Percentiles rank a stretch among this genome's conserved stretches.
These are phyloP conservation scores for Iris pallida DNA, from an alignment of 116 monocot genomes.

Conservation along the genomic window DNA sequence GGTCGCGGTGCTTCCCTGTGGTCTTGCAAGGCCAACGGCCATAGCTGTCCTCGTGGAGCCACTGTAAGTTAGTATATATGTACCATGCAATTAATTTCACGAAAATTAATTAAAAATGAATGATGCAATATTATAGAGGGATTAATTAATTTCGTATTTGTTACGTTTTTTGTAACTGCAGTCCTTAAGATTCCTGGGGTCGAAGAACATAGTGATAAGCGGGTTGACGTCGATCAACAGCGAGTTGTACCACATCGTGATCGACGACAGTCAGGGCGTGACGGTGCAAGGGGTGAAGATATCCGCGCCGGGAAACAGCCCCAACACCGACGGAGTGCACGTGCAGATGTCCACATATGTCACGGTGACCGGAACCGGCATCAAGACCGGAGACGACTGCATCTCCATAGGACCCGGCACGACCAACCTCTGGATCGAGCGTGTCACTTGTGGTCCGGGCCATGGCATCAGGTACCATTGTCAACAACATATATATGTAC, in stretches of 20 bases:
- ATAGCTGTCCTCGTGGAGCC: background rate
- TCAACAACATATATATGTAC: background rate
- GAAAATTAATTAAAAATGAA: too few species aligned
- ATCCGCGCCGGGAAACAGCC: slow-evolving; percentile 32
- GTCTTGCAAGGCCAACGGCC: slow-evolving; percentile 8
- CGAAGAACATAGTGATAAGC: slow-evolving; percentile 6
- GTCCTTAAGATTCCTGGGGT: slow-evolving; percentile 12
- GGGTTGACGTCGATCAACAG: slow-evolving; percentile 31
- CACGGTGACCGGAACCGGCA: slow-evolving; percentile 9
- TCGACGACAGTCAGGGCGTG: slow-evolving; percentile 14
- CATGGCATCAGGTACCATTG: slow-evolving; percentile 47
- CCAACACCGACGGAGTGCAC: slow-evolving; percentile 61
- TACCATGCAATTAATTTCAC: too few species aligned
- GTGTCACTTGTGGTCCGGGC: slow-evolving; percentile 48
- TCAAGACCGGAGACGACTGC: slow-evolving; percentile 54
- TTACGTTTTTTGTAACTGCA: too few species aligned
- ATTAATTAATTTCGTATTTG: too few species aligned
- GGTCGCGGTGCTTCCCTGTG: slow-evolving; percentile 5
- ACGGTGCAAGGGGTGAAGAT: background rate
- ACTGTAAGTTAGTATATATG: slow-evolving; percentile 6
- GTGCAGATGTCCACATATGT: slow-evolving; percentile 21
- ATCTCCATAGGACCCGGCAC: slow-evolving; percentile 38
- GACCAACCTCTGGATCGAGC: slow-evolving; percentile 16
- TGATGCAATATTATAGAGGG: too few species aligned
- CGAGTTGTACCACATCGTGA: slow-evolving; percentile 42